Evolutionary conservation across 306 rosid species (phyloP).

Genomic region (Cucumis melo): DNA sequence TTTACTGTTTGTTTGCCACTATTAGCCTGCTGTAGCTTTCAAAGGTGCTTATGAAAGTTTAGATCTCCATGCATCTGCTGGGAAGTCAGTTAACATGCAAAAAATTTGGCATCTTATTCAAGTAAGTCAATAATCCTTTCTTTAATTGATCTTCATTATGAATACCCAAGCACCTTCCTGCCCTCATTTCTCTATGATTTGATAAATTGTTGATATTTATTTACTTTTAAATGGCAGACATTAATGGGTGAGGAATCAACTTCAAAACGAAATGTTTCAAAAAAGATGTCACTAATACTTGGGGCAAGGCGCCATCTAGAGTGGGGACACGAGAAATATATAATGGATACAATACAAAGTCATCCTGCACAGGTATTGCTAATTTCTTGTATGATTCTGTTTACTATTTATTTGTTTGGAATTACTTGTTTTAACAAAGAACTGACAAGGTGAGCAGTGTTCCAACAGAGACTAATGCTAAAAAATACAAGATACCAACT

Average conservation of each 20-base stretch:
- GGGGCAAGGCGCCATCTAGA: conserved; percentile 97
- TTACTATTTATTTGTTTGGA: conserved; percentile 2
- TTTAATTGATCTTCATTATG: background rate
- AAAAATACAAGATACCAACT: no score
- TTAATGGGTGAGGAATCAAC: conserved; percentile 56
- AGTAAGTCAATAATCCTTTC: conserved; percentile 29
- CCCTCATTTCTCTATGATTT: background rate
- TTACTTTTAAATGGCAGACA: conserved; percentile 35
- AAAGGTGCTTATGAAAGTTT: conserved; percentile 75
- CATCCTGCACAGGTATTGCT: conserved; percentile 83
- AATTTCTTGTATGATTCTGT: conserved; percentile 2
- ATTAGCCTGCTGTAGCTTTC: conserved; percentile 75
- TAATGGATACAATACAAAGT: conserved; percentile 92
- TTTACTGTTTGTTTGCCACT: conserved; percentile 1
- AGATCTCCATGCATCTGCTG: conserved; percentile 61
- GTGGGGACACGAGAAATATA: conserved; percentile 84
- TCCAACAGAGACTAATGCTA: no score
- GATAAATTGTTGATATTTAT: conserved; percentile 13
- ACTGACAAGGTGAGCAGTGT: background rate
- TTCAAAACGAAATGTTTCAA: conserved; percentile 35
- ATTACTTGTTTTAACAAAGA: background rate
- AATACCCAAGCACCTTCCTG: background rate
- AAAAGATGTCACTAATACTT: conserved; percentile 59
- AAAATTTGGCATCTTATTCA: conserved; percentile 97
- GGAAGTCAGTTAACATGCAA: conserved; percentile 82